A percentile compares a stretch with the other conserved stretches of the same genome.
phyloP scores from a whole-genome alignment of 129 eudicot species.

The Ambrosia trifida region DNA sequence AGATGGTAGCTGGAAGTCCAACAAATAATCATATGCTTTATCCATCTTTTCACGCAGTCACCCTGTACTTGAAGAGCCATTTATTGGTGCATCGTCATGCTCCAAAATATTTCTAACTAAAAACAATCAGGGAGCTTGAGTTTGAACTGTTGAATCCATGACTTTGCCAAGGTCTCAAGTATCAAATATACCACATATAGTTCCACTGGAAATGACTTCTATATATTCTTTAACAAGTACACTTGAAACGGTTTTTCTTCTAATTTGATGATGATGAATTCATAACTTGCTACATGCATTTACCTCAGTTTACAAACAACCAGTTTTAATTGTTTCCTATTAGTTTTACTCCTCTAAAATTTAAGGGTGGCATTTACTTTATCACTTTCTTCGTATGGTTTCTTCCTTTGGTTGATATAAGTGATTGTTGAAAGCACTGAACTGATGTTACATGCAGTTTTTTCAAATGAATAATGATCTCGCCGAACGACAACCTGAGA shows the following conservation, averaged over 20 bases:
- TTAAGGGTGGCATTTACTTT: not conserved
- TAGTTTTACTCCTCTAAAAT: not conserved
- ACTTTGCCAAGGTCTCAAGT: no score
- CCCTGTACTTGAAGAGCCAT: not conserved
- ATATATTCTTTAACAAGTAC: not conserved
- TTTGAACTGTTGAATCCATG: no score
- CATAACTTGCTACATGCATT: constrained; percentile 8
- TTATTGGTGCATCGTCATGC: not conserved
- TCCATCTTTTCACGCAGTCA: no score
- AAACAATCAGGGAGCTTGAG: not conserved
- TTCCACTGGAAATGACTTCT: not conserved
- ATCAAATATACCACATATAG: not conserved
- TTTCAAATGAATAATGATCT: constrained; percentile 68
- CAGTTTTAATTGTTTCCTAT: not conserved
- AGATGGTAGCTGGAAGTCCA: not conserved
- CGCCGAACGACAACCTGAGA: constrained; percentile 74
- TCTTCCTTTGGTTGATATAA: constrained; percentile 11
- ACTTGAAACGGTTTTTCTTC: not conserved
- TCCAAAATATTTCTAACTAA: not conserved
- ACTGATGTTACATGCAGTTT: constrained; percentile 60
- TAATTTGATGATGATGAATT: not conserved
- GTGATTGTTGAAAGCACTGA: constrained; percentile 26
- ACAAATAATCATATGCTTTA: not conserved
- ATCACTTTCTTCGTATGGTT: not conserved
- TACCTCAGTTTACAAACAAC: not conserved